These are phyloP conservation scores for Basidiobolus meristosporus DNA, from an alignment of 371 early-diverging fungal species.

Conservation along the genomic window DNA sequence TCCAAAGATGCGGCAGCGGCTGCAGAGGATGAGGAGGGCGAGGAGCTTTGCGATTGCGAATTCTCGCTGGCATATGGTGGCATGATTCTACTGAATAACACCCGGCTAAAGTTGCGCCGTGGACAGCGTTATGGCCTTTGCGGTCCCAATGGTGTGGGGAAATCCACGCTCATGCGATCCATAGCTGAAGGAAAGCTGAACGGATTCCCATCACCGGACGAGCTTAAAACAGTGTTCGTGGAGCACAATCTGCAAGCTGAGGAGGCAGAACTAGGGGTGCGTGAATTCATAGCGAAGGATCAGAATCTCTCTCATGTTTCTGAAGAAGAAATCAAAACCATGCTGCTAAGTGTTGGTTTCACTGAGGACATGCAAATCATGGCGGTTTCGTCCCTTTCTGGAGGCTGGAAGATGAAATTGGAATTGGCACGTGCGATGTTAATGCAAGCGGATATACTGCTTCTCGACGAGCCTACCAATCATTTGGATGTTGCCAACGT, in stretches of 20 bases:
- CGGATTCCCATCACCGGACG: constrained; percentile 59
- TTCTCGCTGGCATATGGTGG: constrained; percentile 73
- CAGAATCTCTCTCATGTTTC: constrained; percentile 8
- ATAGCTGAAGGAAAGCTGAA: constrained; percentile 61
- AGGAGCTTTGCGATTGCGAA: constrained; percentile 61
- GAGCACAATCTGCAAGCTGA: constrained; percentile 66
- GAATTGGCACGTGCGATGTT: constrained; percentile 73
- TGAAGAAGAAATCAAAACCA: constrained; percentile 23
- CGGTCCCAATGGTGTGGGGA: constrained; percentile 80
- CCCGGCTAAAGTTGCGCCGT: constrained; percentile 51
- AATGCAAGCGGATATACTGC: constrained; percentile 63
- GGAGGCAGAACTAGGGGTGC: constrained; percentile 37
- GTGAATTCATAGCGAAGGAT: constrained; percentile 34
- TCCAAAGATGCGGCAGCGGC: constrained; percentile 20
- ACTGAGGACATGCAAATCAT: constrained; percentile 36
- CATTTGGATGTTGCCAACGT: constrained; percentile 76
- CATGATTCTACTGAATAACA: constrained; percentile 62
- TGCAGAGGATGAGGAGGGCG: constrained; percentile 49
- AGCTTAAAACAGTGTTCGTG: constrained; percentile 49
- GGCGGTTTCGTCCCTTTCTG: constrained; percentile 54
- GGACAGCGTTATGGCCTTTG: constrained; percentile 73
- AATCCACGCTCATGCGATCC: constrained; percentile 75
- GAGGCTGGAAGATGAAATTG: constrained; percentile 84
- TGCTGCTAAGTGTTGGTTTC: constrained; percentile 46
- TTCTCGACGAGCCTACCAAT: constrained; percentile 85